A percentile compares a stretch with the other conserved stretches of the same genome.
phyloP scores from a whole-genome alignment of 1,139 yeast species.

The Wickerhamomyces sp. region DNA sequence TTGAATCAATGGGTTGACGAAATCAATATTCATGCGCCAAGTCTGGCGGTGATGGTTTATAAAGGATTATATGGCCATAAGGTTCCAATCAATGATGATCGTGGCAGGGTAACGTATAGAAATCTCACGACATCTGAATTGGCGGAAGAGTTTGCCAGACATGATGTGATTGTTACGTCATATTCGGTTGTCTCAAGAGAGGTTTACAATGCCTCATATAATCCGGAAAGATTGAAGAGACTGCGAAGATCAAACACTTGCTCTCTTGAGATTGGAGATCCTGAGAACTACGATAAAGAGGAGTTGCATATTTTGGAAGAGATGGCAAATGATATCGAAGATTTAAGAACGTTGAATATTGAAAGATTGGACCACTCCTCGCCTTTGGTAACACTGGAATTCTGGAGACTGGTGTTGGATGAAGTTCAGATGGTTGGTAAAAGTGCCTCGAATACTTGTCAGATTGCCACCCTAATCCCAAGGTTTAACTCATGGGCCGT shows the following conservation, averaged over 20 bases:
- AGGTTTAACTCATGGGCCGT: constrained; percentile 94
- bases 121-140: constrained; percentile 35
- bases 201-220: constrained; percentile 74
- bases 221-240: constrained; percentile 42
- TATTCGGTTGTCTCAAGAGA: constrained; percentile 68
- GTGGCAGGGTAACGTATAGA: not conserved
- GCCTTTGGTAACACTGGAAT: constrained; percentile 78
- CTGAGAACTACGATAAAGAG: constrained; percentile 13
- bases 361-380: constrained; percentile 57
- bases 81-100: constrained; percentile 12
- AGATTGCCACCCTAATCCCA: constrained; percentile 74
- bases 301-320: constrained; percentile 13
- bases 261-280: not conserved
- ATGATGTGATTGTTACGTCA: constrained; percentile 81
- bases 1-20: constrained; percentile 82
- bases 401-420: constrained; percentile 86
- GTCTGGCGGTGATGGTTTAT: constrained; percentile 56
- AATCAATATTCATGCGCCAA: constrained; percentile 52
- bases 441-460: constrained; percentile 69
- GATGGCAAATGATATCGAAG: constrained; percentile 20
- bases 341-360: constrained; percentile 12
- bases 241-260: constrained; percentile 11
- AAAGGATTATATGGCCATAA: constrained; percentile 48
- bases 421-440: constrained; percentile 92
- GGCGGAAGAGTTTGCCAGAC: constrained; percentile 33